Evolutionary conservation across 306 rosid genomes (phyloP), one percentile per base, ranked within the genome.

Genomic region (Sechiopsis laciniata): DNA sequence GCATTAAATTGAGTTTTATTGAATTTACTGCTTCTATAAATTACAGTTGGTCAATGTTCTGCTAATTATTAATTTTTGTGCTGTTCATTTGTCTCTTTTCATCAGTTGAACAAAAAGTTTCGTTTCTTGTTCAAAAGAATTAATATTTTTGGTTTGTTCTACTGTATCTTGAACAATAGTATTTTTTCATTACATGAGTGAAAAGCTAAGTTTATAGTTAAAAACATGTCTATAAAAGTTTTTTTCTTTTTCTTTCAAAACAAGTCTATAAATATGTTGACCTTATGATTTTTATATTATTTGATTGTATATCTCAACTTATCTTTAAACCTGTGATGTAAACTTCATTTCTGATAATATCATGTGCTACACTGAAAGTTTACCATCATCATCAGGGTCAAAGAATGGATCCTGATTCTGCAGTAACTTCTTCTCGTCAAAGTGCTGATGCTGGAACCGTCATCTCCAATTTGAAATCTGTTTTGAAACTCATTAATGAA

Each of bases 341-440:
- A 21, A 32, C 11, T 64, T 50, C 55, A 45, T 51, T 69, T 50
- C 45, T 69, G 26, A 8, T 22, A 15, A 68, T 11, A 19, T 21
- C 56, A 48, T 50, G 10, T 10, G 20, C 13, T 55, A n/a, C 69
- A 62, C 76, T 72, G 26, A 55, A 60, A 68, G 20, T 62, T 78
- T 81, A 20, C 63, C 17, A 53, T 32, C 37, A 32, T 60, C 17
- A 53, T 64, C 83, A 67, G 94, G 96, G 91, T 70, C 97, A 95
- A 82, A 87, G 88, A 77, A 79, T 89, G 70, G 97, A 95, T 86
- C 82, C 88, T 69, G 99, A 95, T 88, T 85, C 96, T 42, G 91
- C 92, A 5, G 97, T 88, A 67, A 88, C 95, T 3, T 94, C 98
- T 77, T 87, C 96, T 74, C 92, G 90, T 73, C 99, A 89, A 81